A percentile compares a stretch with the other conserved stretches of the same genome.
Conservation (phyloP, 768 basidiomycete genomes). For the Sarcomyxa edulis region DNA sequence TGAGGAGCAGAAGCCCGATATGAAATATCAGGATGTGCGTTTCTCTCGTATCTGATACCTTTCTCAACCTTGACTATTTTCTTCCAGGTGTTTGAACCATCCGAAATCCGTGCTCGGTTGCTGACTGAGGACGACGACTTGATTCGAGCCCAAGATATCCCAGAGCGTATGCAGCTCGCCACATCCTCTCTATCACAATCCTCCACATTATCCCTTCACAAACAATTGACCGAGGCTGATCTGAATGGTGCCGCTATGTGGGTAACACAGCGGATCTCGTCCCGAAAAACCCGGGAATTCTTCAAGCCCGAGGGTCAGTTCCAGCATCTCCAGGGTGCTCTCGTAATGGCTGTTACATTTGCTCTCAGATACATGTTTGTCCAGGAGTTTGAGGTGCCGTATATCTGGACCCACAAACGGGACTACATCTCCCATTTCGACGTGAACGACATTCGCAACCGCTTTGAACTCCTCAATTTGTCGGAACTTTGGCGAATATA, state of each 20-base stretch:
- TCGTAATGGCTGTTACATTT: conserved; percentile 76
- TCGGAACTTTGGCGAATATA: conserved; percentile 91
- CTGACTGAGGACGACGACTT: conserved; percentile 92
- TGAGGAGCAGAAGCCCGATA: conserved; percentile 58
- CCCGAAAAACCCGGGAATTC: conserved; percentile 64
- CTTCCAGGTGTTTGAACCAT: conserved; percentile 90
- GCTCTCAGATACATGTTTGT: conserved; percentile 81
- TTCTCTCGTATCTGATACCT: conserved; percentile 9
- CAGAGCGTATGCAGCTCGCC: conserved; percentile 92
- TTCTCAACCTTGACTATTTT: conserved; percentile 7
- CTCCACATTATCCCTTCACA: conserved; percentile 55
- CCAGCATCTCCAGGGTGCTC: conserved; percentile 53
- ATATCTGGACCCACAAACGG: conserved; percentile 89
- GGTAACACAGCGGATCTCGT: conserved; percentile 79
- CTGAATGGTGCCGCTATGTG: conserved; percentile 80
- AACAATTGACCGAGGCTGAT: conserved; percentile 65
- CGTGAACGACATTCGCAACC: conserved; percentile 52
- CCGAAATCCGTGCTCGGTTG: conserved; percentile 86
- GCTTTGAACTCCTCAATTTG: conserved; percentile 66
- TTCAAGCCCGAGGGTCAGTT: conserved; percentile 61
- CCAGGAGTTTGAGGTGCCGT: conserved; percentile 89
- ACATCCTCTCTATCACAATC: conserved; percentile 75
- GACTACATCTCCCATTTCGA: conserved; percentile 89
- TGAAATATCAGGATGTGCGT: conserved; percentile 80
- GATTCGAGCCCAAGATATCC: conserved; percentile 85